Evolutionary conservation across 352 stramenopile species (phyloP).

Genomic region (Phytophthora meadii): DNA sequence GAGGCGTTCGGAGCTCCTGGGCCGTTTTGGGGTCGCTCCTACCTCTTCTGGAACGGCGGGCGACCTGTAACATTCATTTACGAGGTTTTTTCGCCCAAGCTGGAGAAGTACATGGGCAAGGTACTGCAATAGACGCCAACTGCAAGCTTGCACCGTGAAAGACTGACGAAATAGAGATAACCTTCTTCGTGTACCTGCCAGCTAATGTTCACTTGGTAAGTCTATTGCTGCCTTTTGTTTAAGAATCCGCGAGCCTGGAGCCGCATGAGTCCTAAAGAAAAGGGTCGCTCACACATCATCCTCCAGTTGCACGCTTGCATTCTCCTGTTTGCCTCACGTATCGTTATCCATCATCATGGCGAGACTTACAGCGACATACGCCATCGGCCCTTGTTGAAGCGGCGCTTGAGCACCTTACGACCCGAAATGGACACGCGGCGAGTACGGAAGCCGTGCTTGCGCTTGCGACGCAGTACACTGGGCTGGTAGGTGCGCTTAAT

Average conservation of each 20-base stretch:
- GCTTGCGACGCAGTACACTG: conserved; percentile 86
- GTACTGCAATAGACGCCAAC: conserved; percentile 43
- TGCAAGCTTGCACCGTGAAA: conserved; percentile 2
- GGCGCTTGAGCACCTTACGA: conserved; percentile 81
- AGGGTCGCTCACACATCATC: conserved; percentile 13
- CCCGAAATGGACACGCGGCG: conserved; percentile 78
- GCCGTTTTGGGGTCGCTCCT: conserved; percentile 86
- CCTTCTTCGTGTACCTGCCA: conserved; percentile 4
- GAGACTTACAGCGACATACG: conserved; percentile 79
- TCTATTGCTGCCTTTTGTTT: conserved; percentile 36
- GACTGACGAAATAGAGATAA: conserved; percentile 24
- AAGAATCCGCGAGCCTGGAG: not conserved
- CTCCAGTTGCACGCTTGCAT: conserved; percentile 7
- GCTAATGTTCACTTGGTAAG: conserved; percentile 32
- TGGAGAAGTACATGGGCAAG: conserved; percentile 84
- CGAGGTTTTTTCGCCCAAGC: conserved; percentile 84
- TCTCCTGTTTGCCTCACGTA: conserved; percentile 8
- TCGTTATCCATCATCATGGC: conserved; percentile 21
- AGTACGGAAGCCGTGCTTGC: conserved; percentile 87
- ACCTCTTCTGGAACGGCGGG: conserved; percentile 87
- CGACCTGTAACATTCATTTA: conserved; percentile 88
- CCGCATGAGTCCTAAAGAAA: conserved; percentile 2
- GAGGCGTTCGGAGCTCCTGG: conserved; percentile 66
- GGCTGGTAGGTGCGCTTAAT: conserved; percentile 90
- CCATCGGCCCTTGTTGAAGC: conserved; percentile 85